Evolutionary conservation across 2,329 filamentous ascomycete genomes (phyloP).

Genomic region (Coniella lustricola): DNA sequence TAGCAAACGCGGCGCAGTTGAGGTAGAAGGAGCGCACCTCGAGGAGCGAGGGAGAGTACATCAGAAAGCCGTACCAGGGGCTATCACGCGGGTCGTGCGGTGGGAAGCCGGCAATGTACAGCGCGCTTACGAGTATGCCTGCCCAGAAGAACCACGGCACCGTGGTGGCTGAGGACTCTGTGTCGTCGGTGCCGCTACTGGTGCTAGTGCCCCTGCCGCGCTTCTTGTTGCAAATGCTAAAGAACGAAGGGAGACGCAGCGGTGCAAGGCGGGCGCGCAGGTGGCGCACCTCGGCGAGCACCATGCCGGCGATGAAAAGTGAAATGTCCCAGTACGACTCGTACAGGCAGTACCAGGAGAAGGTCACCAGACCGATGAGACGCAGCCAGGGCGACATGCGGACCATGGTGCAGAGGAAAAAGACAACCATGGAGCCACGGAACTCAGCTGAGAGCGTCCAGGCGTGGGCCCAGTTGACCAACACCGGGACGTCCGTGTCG

Average conservation of each 20-base stretch:
- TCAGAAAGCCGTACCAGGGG: conserved; percentile 16
- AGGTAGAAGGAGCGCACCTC: conserved; percentile 23
- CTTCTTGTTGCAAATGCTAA: too few relatives aligned
- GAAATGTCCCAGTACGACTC: conserved; percentile 23
- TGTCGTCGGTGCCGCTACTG: too few relatives aligned
- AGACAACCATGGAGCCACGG: conserved; percentile 24
- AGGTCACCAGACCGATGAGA: conserved; percentile 15
- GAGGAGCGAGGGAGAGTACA: neutral
- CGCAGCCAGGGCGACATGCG: conserved; percentile 16
- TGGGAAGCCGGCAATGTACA: conserved; percentile 19
- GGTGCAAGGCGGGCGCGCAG: too few relatives aligned
- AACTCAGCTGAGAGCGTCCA: conserved; percentile 30
- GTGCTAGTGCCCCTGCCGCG: too few relatives aligned
- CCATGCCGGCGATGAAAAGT: conserved; percentile 25
- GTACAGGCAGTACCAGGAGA: conserved; percentile 18
- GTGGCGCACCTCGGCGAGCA: conserved; percentile 24
- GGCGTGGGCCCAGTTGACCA: conserved; percentile 16
- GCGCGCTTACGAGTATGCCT: too few relatives aligned
- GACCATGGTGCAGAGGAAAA: conserved; percentile 21
- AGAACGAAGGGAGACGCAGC: too few relatives aligned
- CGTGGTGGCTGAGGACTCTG: too few relatives aligned
- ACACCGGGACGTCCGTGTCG: neutral
- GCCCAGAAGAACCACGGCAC: too few relatives aligned
- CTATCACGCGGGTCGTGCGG: conserved; percentile 20
- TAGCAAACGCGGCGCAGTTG: conserved; percentile 25